Evolutionary conservation across 2,329 filamentous ascomycete genomes (phyloP).

Genomic region (Cladosporium halotolerans): DNA sequence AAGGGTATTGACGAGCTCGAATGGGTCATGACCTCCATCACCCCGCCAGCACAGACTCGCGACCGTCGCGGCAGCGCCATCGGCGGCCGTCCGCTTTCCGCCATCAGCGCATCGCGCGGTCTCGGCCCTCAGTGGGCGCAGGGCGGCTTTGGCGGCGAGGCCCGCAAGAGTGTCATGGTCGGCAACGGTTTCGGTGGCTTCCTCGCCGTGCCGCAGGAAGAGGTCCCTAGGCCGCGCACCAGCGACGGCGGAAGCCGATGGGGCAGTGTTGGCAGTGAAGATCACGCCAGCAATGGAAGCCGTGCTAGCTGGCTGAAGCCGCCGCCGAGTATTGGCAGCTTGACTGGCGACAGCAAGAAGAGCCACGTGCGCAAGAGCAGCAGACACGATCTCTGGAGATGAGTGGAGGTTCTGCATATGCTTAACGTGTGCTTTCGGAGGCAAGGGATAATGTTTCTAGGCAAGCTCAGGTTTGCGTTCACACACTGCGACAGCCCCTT

Average conservation of each 20-base stretch:
- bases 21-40: slow-evolving; percentile 60
- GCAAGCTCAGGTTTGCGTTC: no score
- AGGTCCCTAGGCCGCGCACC: slow-evolving; percentile 30
- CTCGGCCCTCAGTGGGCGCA: slow-evolving; percentile 49
- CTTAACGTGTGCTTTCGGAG: no score
- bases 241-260: slow-evolving; percentile 17
- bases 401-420: background rate
- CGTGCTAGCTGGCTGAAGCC: slow-evolving; percentile 22
- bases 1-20: slow-evolving; percentile 63
- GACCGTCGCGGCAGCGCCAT: slow-evolving; percentile 34
- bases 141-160: slow-evolving; percentile 45
- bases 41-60: slow-evolving; percentile 38
- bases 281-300: slow-evolving; percentile 14
- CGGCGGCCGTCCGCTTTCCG: slow-evolving; percentile 39
- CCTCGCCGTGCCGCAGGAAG: slow-evolving; percentile 55
- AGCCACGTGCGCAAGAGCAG: slow-evolving; percentile 26
- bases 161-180: slow-evolving; percentile 56
- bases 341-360: slow-evolving; percentile 8
- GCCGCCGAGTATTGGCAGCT: slow-evolving; percentile 24
- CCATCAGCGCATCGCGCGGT: slow-evolving; percentile 41
- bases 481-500: no score
- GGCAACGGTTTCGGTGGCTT: slow-evolving; percentile 63
- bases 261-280: slow-evolving; percentile 16
- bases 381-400: slow-evolving; percentile 32
- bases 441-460: no score